Conservation (phyloP, 2,329 filamentous ascomycete genomes). For the Fusarium liriodendri region DNA sequence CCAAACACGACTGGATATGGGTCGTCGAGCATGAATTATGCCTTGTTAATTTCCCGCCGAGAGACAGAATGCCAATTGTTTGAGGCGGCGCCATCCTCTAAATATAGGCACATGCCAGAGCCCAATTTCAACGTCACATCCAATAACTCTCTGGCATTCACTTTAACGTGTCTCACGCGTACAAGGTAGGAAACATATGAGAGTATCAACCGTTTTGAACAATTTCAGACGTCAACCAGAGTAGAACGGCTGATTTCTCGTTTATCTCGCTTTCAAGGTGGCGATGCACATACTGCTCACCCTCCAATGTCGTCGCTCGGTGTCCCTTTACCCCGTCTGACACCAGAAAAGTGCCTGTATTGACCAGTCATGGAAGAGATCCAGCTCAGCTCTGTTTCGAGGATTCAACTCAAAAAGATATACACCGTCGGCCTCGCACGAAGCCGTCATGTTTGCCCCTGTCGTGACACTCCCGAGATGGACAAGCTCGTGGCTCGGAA, state of each 20-base stretch:
- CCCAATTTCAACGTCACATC: not conserved
- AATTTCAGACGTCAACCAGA: not conserved
- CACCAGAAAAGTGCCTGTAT: conserved; percentile 9
- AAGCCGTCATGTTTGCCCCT: not conserved
- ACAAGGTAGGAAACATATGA: not conserved
- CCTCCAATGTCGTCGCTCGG: conserved; percentile 18
- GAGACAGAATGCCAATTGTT: not conserved
- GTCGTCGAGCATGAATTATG: not conserved
- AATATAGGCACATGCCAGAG: not conserved
- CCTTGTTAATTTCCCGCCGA: not conserved
- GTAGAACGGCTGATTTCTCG: not conserved
- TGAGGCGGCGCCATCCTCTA: not conserved
- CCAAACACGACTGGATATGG: not conserved
- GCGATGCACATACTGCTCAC: not conserved
- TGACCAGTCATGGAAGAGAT: conserved; percentile 2
- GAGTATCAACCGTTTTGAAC: not conserved
- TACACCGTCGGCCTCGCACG: not conserved
- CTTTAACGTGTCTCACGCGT: not conserved
- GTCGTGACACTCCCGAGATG: not conserved
- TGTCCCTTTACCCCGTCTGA: conserved; percentile 41
- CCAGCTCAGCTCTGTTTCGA: conserved; percentile 5
- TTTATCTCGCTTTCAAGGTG: conserved; percentile 5
- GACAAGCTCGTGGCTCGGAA: not conserved
- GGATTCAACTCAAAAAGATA: not conserved
- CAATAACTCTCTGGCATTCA: not conserved